A percentile compares a stretch with the other conserved stretches of the same genome.
These are phyloP conservation scores for Alternaria arbusti DNA, from an alignment of 2,329 filamentous ascomycete species.

Conservation along the genomic window DNA sequence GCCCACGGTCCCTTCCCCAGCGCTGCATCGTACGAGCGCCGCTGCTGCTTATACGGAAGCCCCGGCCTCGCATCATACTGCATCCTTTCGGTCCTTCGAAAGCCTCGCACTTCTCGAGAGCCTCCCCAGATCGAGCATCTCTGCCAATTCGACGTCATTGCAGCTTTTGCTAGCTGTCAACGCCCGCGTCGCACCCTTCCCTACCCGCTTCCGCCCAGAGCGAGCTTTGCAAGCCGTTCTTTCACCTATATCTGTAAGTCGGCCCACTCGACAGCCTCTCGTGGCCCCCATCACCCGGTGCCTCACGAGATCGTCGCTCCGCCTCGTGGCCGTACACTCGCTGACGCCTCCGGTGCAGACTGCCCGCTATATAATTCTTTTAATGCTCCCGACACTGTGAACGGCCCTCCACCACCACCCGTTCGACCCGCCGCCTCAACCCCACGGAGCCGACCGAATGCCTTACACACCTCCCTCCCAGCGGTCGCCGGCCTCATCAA, in stretches of 20 bases:
- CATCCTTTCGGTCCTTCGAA: conserved; percentile 22
- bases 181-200: conserved; percentile 13
- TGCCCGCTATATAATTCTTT: conserved; percentile 37
- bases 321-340: conserved; percentile 5
- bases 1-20: conserved; percentile 28
- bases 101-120: conserved; percentile 20
- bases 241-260: conserved; percentile 28
- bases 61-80: conserved; percentile 29
- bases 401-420: conserved; percentile 25
- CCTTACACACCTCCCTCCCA: conserved; percentile 85
- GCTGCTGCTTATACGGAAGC: conserved; percentile 31
- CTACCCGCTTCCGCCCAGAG: conserved; percentile 10
- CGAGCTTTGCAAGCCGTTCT: conserved; percentile 20
- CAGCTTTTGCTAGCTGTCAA: conserved; percentile 43
- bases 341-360: conserved; percentile 13
- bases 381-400: conserved; percentile 54
- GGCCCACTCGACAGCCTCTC: background rate
- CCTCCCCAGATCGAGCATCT: conserved; percentile 17
- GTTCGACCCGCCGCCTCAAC: conserved; percentile 41
- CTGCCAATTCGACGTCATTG: conserved; percentile 36
- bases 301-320: background rate
- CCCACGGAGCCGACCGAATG: conserved; percentile 64
- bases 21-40: conserved; percentile 19
- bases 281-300: background rate
- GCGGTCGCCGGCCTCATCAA: conserved; percentile 65